These are phyloP conservation scores for Talaromyces wortmannii DNA, from an alignment of 495 filamentous ascomycete species.

Conservation along the genomic window DNA sequence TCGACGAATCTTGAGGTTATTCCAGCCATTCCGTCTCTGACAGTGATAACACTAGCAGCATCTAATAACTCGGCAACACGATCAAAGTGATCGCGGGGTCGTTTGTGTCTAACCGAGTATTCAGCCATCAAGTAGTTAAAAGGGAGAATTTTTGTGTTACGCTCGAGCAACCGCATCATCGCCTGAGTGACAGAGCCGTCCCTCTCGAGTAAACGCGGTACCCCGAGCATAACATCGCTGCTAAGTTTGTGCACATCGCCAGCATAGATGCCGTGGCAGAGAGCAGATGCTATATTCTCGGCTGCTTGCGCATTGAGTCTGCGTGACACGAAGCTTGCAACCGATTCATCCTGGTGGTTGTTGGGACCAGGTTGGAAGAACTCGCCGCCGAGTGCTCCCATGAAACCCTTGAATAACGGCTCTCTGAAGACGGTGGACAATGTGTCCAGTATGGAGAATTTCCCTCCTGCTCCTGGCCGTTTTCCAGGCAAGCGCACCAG, in stretches of 20 bases:
- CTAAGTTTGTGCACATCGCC: conserved; percentile 82
- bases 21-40: conserved; percentile 49
- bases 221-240: conserved; percentile 52
- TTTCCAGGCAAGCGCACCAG: conserved; percentile 63
- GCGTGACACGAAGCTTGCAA: conserved; percentile 60
- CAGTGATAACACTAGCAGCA: conserved; percentile 48
- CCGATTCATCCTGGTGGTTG: conserved; percentile 55
- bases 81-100: conserved; percentile 8
- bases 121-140: conserved; percentile 26
- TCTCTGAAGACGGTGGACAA: conserved; percentile 42
- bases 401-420: conserved; percentile 52
- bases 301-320: conserved; percentile 50
- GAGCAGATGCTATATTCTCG: conserved; percentile 69
- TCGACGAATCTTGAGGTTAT: conserved; percentile 31
- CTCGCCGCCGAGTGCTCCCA: conserved; percentile 36
- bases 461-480: conserved; percentile 14
- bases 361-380: conserved; percentile 14
- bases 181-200: conserved; percentile 14
- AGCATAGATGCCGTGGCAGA: conserved; percentile 91
- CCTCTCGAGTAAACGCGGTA: conserved; percentile 44
- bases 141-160: conserved; percentile 1
- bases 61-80: conserved; percentile 9
- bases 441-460: conserved; percentile 12
- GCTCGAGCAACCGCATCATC: conserved; percentile 4
- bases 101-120: conserved; percentile 3